Evolutionary conservation across 768 basidiomycete genomes (phyloP), one percentile per base, ranked within the genome.

Genomic region (Amanita rimosa): DNA sequence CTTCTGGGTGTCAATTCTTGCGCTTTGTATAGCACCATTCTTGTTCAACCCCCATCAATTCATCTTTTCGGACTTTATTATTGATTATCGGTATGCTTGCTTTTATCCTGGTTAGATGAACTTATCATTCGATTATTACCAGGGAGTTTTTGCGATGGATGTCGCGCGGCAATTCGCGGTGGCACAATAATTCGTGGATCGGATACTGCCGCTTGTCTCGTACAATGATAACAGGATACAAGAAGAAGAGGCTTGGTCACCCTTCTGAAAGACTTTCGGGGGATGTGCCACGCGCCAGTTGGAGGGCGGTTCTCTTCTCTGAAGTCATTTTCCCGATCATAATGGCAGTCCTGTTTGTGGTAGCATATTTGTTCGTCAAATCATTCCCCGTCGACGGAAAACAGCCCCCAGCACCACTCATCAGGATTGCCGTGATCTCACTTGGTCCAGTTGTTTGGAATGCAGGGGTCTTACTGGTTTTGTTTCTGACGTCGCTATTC

Each of bases 11-110:
- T 93, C 95, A 37, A 90, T 94, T 53, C 71, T 93, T 27, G 80
- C 93, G 13, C 76, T 99, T 7, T 97, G 93, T 59, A 68, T 97
- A 54, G 85, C 95, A 26, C 96, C 96, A 6, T 99, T 99, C 85
- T 64, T 97, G 59, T 99, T 98, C 79, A 99, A 98, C 63, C 96
- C 96, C n/a, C 96, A 99, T 65, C 96, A 98, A 66, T 99, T 99
- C 70, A 88, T 89, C 16, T 85, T 93, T 65, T 80, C 92, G 34
- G 96, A 99, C 65, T 99, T 94, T 66, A 78, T 98, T 64, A 88
- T 98, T 61, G 96, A 99, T 67, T 92, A 92, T 59, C 74, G 86
- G 85, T 85, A 59, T 59, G 78, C 66, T 41, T 39, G 43, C 16
- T 33, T 24, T 49, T 17, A 2, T 14, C 27, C 19, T 39, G 37